Base-by-base conservation (phyloP, 371 early-diverging fungal species). In the Lichtheimia ornata region DNA sequence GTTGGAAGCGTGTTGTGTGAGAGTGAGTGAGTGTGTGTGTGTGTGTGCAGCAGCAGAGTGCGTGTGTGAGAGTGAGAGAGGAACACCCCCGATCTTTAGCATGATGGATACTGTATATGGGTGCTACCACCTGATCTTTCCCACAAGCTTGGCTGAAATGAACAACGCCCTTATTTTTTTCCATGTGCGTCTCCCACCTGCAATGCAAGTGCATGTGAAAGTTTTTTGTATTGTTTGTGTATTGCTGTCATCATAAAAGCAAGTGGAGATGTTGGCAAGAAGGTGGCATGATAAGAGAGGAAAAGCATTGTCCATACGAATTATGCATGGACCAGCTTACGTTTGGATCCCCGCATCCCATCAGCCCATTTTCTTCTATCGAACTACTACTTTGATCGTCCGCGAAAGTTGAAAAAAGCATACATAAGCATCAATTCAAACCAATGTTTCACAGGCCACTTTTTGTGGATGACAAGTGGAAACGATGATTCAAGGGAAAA, bases 111-210 rank as follows among this genome's bases (percentile, higher is more conserved):
- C 17, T 35, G 54, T 27, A 28, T 28, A 58, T 41, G 42, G 25
- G 18, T 27, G 24, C 45, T 22, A 61, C 49, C 61, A 61, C 55
- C 61, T 61, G 61, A 61, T 49, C 61, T 50, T 60, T 61, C 61
- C 53, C 53, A 42, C 55, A 47, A 53, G 47, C 52, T 35, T 35
- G 35, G 25, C 47, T 25, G 28, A 24, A 59, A 44, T 44, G 43
- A 49, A 30, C 15, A 59, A 50, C 53, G 53, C 45, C 49, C 43
- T 28, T 53, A 42, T 43, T 40, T 43, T 40, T 42, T 35, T 35
- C 35, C 61, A 61, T 61, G 61, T 61, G 61, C 61, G 25, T 40
- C 61, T 61, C 61, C 55, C 61, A 61, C 55, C 42, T 28, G 47
- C 45, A 14, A 18, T 41, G 50, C 51, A 15, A 35, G 12, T 13